phyloP scores from a whole-genome alignment of 202 grass and related monocot species.

The Schoenoplectus triqueter region DNA sequence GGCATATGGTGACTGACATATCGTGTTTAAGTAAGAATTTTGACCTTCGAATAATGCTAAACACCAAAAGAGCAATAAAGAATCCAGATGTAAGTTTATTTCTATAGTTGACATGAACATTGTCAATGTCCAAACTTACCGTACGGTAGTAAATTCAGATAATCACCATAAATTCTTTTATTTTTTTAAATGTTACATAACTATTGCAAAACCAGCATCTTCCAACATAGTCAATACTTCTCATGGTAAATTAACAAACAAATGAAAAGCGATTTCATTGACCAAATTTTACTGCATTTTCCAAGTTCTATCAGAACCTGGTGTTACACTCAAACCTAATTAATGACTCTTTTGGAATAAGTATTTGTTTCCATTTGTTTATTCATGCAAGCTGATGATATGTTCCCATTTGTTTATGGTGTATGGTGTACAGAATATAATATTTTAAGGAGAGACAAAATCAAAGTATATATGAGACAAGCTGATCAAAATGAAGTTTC shows the following conservation, averaged over 20 bases:
- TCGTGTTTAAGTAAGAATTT: constrained; percentile 64
- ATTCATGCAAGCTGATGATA: constrained; percentile 51
- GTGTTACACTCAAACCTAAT: background rate
- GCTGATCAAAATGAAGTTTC: constrained; percentile 61
- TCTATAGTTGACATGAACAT: background rate
- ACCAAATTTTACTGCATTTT: background rate
- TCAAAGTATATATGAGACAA: constrained; percentile 60
- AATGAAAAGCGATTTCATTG: background rate
- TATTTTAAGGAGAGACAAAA: constrained; percentile 47
- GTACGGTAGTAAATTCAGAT: background rate
- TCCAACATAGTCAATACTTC: background rate
- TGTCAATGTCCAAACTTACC: background rate
- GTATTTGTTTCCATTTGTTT: constrained; percentile 22
- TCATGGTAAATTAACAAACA: background rate
- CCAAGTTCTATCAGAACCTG: background rate
- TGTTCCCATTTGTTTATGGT: constrained; percentile 36
- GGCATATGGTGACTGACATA: constrained; percentile 70
- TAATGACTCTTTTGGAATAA: background rate
- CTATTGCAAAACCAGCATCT: background rate
- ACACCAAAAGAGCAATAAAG: constrained; percentile 54
- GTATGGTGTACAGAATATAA: constrained; percentile 54
- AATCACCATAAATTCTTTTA: background rate
- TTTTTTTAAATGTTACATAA: background rate
- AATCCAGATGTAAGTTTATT: constrained; percentile 55
- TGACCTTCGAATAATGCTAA: constrained; percentile 74